Percentiles rank a stretch among this genome's conserved stretches.
Conservation (phyloP, 2,329 filamentous ascomycete species). For the Nemania abortiva region DNA sequence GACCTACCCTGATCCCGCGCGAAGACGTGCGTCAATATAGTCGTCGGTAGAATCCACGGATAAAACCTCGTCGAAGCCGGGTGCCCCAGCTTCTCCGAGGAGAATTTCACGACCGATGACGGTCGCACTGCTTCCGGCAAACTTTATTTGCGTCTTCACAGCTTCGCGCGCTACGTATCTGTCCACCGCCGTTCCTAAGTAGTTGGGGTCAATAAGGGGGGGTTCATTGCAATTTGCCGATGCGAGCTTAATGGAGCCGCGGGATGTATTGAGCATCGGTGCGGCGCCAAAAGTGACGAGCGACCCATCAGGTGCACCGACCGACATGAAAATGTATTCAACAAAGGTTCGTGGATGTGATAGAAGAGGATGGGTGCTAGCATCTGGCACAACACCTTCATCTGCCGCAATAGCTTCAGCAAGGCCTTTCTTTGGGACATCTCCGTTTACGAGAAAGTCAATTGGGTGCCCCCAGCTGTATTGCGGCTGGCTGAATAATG, state of each 20-base stretch:
- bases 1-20: slow-evolving; percentile 29
- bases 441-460: slow-evolving; percentile 54
- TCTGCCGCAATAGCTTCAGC: slow-evolving; percentile 51
- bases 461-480: slow-evolving; percentile 53
- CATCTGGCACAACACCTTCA: slow-evolving; percentile 50
- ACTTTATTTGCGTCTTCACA: slow-evolving; percentile 44
- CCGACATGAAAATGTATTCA: slow-evolving; percentile 36
- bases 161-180: slow-evolving; percentile 48
- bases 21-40: slow-evolving; percentile 36
- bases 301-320: slow-evolving; percentile 31
- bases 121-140: slow-evolving; percentile 39
- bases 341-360: slow-evolving; percentile 32
- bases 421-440: slow-evolving; percentile 49
- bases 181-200: slow-evolving; percentile 49
- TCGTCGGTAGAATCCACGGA: slow-evolving; percentile 33
- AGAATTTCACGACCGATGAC: slow-evolving; percentile 46
- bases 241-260: slow-evolving; percentile 45
- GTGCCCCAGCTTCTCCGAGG: slow-evolving; percentile 41
- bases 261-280: slow-evolving; percentile 46
- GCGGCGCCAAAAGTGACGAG: slow-evolving; percentile 38
- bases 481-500: slow-evolving; percentile 52
- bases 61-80: slow-evolving; percentile 37
- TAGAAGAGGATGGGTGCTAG: slow-evolving; percentile 52
- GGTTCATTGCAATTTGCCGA: slow-evolving; percentile 35
- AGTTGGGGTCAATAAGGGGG: slow-evolving; percentile 50